These are phyloP conservation scores for Aspergillus brunneoviolaceus DNA, from an alignment of 2,329 filamentous ascomycete species.

Conservation along the genomic window DNA sequence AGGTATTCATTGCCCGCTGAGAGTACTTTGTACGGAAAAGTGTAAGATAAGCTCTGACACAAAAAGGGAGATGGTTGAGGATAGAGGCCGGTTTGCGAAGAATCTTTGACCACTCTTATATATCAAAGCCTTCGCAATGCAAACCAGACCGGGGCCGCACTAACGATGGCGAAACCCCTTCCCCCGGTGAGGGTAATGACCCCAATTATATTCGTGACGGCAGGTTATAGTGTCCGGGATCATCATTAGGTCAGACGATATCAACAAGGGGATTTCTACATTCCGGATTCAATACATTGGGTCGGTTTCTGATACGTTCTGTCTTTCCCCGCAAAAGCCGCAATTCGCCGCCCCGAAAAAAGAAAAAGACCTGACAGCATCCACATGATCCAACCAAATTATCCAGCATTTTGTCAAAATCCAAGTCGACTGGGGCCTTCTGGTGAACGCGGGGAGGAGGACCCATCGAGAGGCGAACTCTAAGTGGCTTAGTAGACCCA, in stretches of 20 bases:
- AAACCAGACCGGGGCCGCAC: constrained; percentile 13
- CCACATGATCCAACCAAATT: constrained; percentile 27
- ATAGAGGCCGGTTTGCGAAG: constrained; percentile 12
- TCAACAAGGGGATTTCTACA: constrained; percentile 20
- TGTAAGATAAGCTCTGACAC: constrained; percentile 5
- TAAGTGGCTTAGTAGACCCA: constrained; percentile 18
- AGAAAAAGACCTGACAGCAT: constrained; percentile 26
- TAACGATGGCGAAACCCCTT: constrained; percentile 19
- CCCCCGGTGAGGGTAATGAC: constrained; percentile 19
- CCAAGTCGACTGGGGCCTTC: constrained; percentile 20
- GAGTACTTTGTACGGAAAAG: constrained; percentile 2
- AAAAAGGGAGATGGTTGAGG: constrained; percentile 9
- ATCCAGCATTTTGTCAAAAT: constrained; percentile 22
- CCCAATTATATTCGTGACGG: constrained; percentile 22
- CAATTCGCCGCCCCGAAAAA: constrained; percentile 27
- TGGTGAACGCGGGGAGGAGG: constrained; percentile 16
- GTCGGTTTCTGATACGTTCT: constrained; percentile 27
- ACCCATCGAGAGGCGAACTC: constrained; percentile 18
- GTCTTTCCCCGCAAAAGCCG: constrained; percentile 31
- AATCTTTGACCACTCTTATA: constrained; percentile 14
- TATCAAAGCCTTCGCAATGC: constrained; percentile 18
- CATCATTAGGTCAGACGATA: constrained; percentile 27
- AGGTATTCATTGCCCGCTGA: constrained; percentile 32
- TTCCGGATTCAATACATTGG: constrained; percentile 21
- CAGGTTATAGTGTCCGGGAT: constrained; percentile 17